Evolutionary conservation across 2,329 filamentous ascomycete genomes (phyloP).

Genomic region (Diaporthe sp.): DNA sequence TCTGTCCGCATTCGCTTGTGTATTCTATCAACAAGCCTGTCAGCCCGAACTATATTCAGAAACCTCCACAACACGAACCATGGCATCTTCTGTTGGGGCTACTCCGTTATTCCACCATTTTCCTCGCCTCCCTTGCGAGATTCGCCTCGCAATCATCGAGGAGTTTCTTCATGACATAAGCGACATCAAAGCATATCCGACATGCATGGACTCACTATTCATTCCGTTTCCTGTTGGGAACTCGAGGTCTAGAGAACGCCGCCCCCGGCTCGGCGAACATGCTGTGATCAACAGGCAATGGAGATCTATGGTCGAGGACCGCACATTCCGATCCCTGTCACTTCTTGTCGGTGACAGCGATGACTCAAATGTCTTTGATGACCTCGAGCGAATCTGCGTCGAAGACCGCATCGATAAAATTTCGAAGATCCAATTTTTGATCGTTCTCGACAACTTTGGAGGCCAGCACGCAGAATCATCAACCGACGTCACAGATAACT

Average conservation of each 20-base stretch:
- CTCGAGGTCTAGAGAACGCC: too few species aligned
- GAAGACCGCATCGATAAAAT: neutral
- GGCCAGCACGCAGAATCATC: too few species aligned
- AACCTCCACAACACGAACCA: neutral
- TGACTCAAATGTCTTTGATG: neutral
- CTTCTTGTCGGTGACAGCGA: neutral
- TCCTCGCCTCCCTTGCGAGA: neutral
- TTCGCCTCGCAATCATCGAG: neutral
- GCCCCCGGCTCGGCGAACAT: neutral
- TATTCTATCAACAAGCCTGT: neutral
- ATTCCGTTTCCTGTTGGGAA: too few species aligned
- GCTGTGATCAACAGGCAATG: neutral
- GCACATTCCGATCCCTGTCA: neutral
- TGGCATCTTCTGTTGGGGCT: neutral
- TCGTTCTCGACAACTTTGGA: neutral
- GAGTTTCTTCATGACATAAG: neutral
- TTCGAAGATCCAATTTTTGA: neutral
- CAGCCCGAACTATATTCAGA: neutral
- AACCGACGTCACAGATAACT: fast-evolving
- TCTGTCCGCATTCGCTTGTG: neutral
- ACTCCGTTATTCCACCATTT: neutral
- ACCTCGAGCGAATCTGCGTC: neutral
- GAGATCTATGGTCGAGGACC: neutral
- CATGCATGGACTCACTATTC: too few species aligned
- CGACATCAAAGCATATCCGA: neutral